Base-by-base conservation (phyloP, 441 rosid species). In the Euphorbia corollata region DNA sequence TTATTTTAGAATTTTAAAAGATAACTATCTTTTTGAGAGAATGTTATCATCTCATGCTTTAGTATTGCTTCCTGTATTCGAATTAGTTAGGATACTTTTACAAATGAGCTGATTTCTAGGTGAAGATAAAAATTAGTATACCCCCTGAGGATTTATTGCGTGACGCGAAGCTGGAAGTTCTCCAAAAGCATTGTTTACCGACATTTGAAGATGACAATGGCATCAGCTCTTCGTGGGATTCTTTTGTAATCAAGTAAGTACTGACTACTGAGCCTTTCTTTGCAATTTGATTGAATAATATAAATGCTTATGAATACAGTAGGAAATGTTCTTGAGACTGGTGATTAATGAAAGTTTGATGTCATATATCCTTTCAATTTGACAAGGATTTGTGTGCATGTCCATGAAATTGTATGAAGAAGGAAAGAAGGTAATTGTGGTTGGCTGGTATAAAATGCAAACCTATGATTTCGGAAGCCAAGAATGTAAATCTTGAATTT, bases 161-260 rank as follows among this genome's bases (percentile, higher is more conserved):
- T 65, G 74, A 77, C 69, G 79, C 74, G 84, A 92, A 90, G 78
- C 48, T 77, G 63, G 77, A 82, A 61, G 84, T 86, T 72, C 72
- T 88, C 78, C 79, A 72, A 74, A 75, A 74, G 65, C 82, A 85
- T 75, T 74, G 50, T 69, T 67, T 77, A 32, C 87, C 80, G 51
- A 58, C 70, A 69, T 68, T 43, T 43, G 67, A 75, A 76, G 81
- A 80, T 74, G 77, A 71, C 57, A 79, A 68, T 68, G 83, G 67
- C 65, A 78, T 77, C 60, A 77, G 77, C 53, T 70, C 78, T 61
- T 78, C 82, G 15, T 65, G 67, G 70, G 76, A 80, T 75, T 67
- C 79, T 67, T 92, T 86, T 80, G 68, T 69, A 69, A 84, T 92
- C 75, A 92, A 85, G 97, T 92, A 62, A 77, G 96, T 27, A 27